Conservation (phyloP, 202 grass and related monocot genomes). For the Hordeum pubiflorum region DNA sequence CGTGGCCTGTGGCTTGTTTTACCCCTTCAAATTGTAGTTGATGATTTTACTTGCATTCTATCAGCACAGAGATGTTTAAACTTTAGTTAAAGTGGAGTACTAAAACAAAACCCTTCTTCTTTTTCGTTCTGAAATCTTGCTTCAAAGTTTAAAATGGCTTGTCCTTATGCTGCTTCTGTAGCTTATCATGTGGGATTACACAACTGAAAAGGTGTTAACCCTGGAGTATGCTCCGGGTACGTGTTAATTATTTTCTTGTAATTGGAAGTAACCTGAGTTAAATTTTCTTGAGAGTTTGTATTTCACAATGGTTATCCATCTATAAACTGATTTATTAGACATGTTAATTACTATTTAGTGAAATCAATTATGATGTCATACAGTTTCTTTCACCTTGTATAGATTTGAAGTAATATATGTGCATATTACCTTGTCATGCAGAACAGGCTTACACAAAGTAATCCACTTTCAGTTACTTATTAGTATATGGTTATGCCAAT, state of each 20-base stretch:
- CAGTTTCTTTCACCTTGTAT: not conserved
- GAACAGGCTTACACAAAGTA: not conserved
- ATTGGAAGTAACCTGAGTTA: not conserved
- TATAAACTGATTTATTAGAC: not conserved
- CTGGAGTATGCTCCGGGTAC: conserved; percentile 87
- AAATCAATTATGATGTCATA: not conserved
- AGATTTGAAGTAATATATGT: not conserved
- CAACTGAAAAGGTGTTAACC: conserved; percentile 78
- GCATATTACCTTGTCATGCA: not conserved
- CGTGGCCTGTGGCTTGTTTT: not conserved
- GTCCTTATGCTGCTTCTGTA: conserved; percentile 36
- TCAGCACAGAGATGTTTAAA: conserved; percentile 10
- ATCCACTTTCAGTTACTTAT: not conserved
- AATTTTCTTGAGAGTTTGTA: not conserved
- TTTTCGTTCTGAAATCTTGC: not conserved
- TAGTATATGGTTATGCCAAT: not conserved
- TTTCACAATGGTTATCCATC: not conserved
- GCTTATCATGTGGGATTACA: conserved; percentile 95
- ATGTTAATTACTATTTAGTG: not conserved
- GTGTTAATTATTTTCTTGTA: conserved; percentile 26
- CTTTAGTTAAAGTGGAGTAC: not conserved
- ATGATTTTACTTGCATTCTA: not conserved
- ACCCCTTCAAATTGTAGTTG: conserved; percentile 4
- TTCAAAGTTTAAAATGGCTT: conserved; percentile 23
- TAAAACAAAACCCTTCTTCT: not conserved